Evolutionary conservation across 1,284 basidiomycete genomes (phyloP).

Genomic region (Ganoderma resinaceum): DNA sequence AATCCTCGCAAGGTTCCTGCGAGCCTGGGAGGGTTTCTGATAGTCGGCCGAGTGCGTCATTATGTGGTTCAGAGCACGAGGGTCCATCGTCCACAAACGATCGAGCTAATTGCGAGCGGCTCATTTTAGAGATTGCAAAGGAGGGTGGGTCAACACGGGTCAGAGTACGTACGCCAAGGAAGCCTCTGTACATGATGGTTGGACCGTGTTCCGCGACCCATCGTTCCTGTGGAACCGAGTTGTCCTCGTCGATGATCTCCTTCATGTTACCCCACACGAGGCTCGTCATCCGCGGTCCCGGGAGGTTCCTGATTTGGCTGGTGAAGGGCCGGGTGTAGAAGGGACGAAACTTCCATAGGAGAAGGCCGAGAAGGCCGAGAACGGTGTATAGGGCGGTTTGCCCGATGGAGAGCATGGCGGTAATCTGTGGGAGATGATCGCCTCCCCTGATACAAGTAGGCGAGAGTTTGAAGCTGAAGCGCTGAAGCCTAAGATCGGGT

Average conservation of each 20-base stretch:
- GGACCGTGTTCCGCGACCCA: constrained; percentile 64
- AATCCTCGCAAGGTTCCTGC: constrained; percentile 33
- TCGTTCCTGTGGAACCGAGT: constrained; percentile 52
- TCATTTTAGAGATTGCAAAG: neutral
- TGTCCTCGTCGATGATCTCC: constrained; percentile 48
- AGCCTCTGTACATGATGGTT: constrained; percentile 53
- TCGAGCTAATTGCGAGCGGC: constrained; percentile 39
- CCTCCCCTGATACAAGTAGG: neutral
- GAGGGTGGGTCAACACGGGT: neutral
- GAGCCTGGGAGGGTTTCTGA: constrained; percentile 39
- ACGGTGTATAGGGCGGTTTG: neutral
- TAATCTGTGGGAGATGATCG: neutral
- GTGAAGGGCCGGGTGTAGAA: constrained; percentile 34
- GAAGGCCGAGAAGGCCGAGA: constrained; percentile 2
- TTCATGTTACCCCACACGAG: constrained; percentile 61
- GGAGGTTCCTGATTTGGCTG: constrained; percentile 54
- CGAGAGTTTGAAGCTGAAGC: neutral
- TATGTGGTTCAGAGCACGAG: constrained; percentile 46
- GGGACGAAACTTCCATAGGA: constrained; percentile 19
- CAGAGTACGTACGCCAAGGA: constrained; percentile 51
- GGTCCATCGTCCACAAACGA: constrained; percentile 47
- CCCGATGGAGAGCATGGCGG: neutral
- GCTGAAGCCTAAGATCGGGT: no score
- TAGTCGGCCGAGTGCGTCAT: constrained; percentile 43
- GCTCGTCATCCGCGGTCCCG: constrained; percentile 56